Evolutionary conservation across 768 basidiomycete genomes (phyloP).

Genomic region (Boletus pseudo-olivaceus): DNA sequence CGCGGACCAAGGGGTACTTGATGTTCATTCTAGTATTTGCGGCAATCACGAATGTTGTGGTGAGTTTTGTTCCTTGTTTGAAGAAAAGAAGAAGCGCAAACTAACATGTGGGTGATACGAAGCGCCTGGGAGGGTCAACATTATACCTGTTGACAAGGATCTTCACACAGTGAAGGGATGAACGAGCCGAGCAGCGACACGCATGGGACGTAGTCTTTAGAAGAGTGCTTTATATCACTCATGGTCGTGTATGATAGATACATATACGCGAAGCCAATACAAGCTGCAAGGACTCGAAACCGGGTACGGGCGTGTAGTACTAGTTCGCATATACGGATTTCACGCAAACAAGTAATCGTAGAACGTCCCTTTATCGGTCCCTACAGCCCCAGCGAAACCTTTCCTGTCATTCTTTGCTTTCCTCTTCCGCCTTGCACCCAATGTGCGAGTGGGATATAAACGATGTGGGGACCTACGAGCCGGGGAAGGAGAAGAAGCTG

Average conservation of each 20-base stretch:
- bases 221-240: slow-evolving; percentile 4
- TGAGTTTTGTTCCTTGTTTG: slow-evolving; percentile 23
- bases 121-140: slow-evolving; percentile 61
- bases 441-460: slow-evolving; percentile 12
- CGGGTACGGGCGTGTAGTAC: background rate
- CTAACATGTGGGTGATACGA: slow-evolving; percentile 6
- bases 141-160: slow-evolving; percentile 49
- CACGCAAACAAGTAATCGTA: slow-evolving; percentile 46
- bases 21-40: slow-evolving; percentile 80
- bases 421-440: slow-evolving; percentile 11
- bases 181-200: background rate
- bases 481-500: slow-evolving; percentile 56
- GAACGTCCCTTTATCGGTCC: slow-evolving; percentile 27
- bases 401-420: slow-evolving; percentile 15
- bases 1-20: slow-evolving; percentile 70
- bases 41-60: slow-evolving; percentile 69
- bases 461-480: slow-evolving; percentile 35
- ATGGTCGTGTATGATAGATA: background rate
- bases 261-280: background rate
- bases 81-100: background rate
- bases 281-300: background rate
- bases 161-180: slow-evolving; percentile 43
- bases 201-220: background rate
- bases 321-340: background rate
- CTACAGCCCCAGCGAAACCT: slow-evolving; percentile 14